Evolutionary conservation across 2,329 filamentous ascomycete species (phyloP).

Genomic region (Sporothrix humicola): DNA sequence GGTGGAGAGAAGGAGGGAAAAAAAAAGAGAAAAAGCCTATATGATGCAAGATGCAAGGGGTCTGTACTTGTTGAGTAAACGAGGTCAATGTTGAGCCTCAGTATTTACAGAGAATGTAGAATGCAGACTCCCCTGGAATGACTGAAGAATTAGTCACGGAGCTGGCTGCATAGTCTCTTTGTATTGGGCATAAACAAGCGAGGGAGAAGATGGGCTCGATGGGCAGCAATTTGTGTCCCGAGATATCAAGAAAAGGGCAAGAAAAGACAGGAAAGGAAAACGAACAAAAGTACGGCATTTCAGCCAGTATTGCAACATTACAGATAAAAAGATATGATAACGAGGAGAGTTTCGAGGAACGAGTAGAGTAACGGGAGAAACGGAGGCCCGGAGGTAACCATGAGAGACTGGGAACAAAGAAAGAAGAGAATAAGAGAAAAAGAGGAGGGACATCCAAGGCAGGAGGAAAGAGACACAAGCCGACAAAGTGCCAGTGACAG

Average conservation of each 20-base stretch:
- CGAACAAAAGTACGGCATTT: not conserved
- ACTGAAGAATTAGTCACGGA: not conserved
- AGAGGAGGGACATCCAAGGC: no score
- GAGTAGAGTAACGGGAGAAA: not conserved
- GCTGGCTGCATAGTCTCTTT: not conserved
- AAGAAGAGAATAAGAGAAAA: no score
- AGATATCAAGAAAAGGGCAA: not conserved
- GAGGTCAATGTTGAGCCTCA: not conserved
- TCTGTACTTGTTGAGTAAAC: not conserved
- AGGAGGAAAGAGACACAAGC: no score
- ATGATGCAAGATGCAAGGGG: not conserved
- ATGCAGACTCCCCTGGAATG: not conserved
- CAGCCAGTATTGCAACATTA: not conserved
- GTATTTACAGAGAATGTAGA: not conserved
- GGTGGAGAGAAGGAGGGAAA: not conserved
- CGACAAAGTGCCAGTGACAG: no score
- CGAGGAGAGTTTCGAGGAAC: no score
- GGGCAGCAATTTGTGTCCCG: not conserved
- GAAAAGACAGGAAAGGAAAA: not conserved
- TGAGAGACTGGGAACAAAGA: not conserved
- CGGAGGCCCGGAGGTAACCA: not conserved
- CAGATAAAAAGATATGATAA: not conserved
- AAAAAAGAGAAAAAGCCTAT: not conserved
- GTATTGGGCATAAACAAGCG: constrained; percentile 21
- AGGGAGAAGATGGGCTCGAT: not conserved